Percentiles rank a stretch among this genome's conserved stretches.
These are phyloP conservation scores for Discostella pseudostelligera DNA, from an alignment of 108 stramenopile species.

Conservation along the genomic window DNA sequence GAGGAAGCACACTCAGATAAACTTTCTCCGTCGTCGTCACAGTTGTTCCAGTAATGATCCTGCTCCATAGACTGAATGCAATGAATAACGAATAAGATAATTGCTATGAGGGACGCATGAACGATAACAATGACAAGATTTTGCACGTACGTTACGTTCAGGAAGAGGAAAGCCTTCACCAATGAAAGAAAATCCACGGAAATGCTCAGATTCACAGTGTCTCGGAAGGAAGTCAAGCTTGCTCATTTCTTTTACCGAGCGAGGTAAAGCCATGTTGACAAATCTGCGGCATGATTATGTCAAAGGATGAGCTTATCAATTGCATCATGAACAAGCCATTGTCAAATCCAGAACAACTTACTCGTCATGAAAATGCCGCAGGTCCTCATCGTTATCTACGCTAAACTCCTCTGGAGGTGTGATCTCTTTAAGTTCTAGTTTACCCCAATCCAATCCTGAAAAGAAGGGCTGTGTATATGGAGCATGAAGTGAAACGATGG, in stretches of 20 bases:
- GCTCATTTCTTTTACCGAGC: conserved; percentile 78
- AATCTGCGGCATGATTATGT: conserved; percentile 36
- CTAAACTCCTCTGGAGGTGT: conserved; percentile 69
- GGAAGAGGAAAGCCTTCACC: conserved; percentile 76
- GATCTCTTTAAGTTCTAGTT: conserved; percentile 74
- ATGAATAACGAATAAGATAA: background rate
- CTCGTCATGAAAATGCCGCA: conserved; percentile 87
- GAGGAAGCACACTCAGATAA: conserved; percentile 78
- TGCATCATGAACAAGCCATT: background rate
- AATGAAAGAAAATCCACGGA: conserved; percentile 89
- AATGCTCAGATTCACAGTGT: conserved; percentile 62
- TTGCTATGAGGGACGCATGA: background rate
- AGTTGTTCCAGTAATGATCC: conserved; percentile 79
- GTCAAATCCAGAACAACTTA: conserved; percentile 22
- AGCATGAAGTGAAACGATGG: background rate
- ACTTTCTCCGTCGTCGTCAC: conserved; percentile 75
- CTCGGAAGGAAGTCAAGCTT: conserved; percentile 53
- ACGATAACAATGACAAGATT: background rate
- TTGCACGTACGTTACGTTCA: conserved; percentile 43
- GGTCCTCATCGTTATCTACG: conserved; percentile 75
- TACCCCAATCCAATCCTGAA: conserved; percentile 87
- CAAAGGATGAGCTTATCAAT: background rate
- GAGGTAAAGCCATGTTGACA: conserved; percentile 75
- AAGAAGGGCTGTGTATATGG: conserved; percentile 65
- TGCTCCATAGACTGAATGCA: conserved; percentile 41